Base-by-base conservation (phyloP, 2,329 filamentous ascomycete species). In the Exophiala sp. region DNA sequence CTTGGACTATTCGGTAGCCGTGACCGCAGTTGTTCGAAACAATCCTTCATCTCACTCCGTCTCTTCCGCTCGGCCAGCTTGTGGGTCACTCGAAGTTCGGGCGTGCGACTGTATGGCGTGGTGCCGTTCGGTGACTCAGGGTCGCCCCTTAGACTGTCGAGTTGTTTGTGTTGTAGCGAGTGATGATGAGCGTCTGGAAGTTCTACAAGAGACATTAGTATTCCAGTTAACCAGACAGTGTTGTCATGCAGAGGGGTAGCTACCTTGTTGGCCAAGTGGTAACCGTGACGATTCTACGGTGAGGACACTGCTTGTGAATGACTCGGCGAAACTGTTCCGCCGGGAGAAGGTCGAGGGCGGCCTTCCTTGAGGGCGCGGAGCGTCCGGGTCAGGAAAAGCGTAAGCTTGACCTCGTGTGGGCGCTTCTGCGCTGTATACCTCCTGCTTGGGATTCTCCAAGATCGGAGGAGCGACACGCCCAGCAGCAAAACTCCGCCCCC, bases 251-350 rank as follows among this genome's bases (percentile, higher is more conserved):
- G n/a, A 3, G 21, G 10, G 14, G 13, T 43, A 35, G 19, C 66
- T 56, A 74, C 72, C 71, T 54, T 73, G 71, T 57, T 75, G 72
- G 29, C 71, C 72, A 22, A 65, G 68, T 23, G 72, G 72, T 44
- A 74, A 61, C 11, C 70, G 67, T 9, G 66, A 64, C 38, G 85
- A 88, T 60, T 75, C 70, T 1, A 79, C 79, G 0, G 71, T 73
- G 52, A 71, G 70, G 14, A 73, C 61, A 56, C 72, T 74, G 53
- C 70, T 74, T 14, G 65, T 63, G 46, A 74, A 62, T 2, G 72
- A 74, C 44, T 73, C 71, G 9, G 72, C 70, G 14, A 68, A 68
- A 55, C 72, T 74, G 40, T 68, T 69, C 42, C 73, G 69, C 10
- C 72, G 66, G 18, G 70, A 72, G 50, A 72, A 69, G 1, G 62